These are phyloP conservation scores for Hymenoscyphus infarciens DNA, from an alignment of 2,329 filamentous ascomycete species.

Conservation along the genomic window DNA sequence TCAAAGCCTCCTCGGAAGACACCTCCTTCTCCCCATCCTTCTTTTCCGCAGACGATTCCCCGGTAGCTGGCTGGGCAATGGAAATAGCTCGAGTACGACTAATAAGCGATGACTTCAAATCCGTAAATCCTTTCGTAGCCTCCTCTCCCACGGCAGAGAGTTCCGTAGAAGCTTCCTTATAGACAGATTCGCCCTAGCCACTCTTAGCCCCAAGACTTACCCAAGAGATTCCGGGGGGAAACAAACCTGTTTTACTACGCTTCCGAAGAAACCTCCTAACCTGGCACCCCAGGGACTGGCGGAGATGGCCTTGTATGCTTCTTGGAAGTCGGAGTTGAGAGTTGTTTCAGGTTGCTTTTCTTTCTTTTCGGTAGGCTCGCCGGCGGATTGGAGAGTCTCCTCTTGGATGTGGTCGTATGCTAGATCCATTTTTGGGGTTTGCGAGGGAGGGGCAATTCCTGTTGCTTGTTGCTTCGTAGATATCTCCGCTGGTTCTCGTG, in stretches of 20 bases:
- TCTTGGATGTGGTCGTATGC: constrained; percentile 97
- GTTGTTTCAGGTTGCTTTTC: constrained; percentile 47
- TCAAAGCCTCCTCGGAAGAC: constrained; percentile 45
- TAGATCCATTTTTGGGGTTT: constrained; percentile 64
- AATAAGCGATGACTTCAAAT: constrained; percentile 63
- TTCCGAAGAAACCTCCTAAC: constrained; percentile 84
- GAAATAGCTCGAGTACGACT: constrained; percentile 71
- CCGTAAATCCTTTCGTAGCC: constrained; percentile 75
- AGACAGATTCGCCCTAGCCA: constrained; percentile 69
- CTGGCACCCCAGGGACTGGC: constrained; percentile 86
- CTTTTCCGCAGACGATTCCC: constrained; percentile 27
- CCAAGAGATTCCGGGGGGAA: constrained; percentile 1
- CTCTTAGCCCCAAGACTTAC: background rate
- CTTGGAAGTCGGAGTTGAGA: constrained; percentile 85
- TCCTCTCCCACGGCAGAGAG: constrained; percentile 75
- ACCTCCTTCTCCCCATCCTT: constrained; percentile 37
- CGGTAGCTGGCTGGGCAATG: constrained; percentile 39
- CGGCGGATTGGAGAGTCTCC: constrained; percentile 58
- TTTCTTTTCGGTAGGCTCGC: constrained; percentile 46
- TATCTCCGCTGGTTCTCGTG: background rate
- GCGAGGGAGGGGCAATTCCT: constrained; percentile 11
- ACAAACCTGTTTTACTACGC: constrained; percentile 82
- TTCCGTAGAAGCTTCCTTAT: constrained; percentile 84
- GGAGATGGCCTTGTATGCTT: constrained; percentile 92
- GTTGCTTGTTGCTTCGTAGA: background rate